Base-by-base conservation (phyloP, 495 filamentous ascomycete species). In the Immersiella caudata region DNA sequence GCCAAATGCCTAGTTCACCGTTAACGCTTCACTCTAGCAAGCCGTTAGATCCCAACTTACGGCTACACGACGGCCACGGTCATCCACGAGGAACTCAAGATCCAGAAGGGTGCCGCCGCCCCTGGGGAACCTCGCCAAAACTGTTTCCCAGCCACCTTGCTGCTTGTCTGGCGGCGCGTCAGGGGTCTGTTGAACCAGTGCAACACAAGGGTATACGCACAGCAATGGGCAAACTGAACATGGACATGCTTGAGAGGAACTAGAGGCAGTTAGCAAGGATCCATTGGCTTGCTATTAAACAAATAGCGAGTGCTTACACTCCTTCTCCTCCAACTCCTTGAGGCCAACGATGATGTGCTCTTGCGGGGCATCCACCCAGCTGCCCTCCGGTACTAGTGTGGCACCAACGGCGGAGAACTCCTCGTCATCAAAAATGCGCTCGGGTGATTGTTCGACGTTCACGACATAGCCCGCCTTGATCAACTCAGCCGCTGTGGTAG, bases 251-350 rank as follows among this genome's bases (percentile, higher is more conserved):
- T 88, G 59, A 97, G 87, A 40, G 94, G 93, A 74, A 93, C 84
- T 87, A 49, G 24, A 6, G 16, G 12, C 2, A 3, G 22, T 70
- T 49, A 71, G 68, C 52, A 46, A 11, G 57, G 18, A 16, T 52
- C n/a, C 26, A 24, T 36, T 52, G 25, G 8, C 6, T 54, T 51
- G 12, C 0, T 46, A 20, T 21, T 0, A n/a, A n/a, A n/a, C n/a
- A n/a, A n/a, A 8, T 16, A 14, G 33, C 27, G 16, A 55, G 20
- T 24, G 76, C 82, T 79, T 77, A 84, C 85, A 93, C 35, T 89
- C 87, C 71, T 96, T 90, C 74, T 96, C 93, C 7, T 91, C 92
- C 18, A 97, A 84, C 82, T 97, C 95, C 85, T 99, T 99, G 58
- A 99, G 84, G 46, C 95, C 94, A 67, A 97, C 84, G 71, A 96